Conservation (phyloP, 805 yeast species). For the Cyberlindnera maclurae region DNA sequence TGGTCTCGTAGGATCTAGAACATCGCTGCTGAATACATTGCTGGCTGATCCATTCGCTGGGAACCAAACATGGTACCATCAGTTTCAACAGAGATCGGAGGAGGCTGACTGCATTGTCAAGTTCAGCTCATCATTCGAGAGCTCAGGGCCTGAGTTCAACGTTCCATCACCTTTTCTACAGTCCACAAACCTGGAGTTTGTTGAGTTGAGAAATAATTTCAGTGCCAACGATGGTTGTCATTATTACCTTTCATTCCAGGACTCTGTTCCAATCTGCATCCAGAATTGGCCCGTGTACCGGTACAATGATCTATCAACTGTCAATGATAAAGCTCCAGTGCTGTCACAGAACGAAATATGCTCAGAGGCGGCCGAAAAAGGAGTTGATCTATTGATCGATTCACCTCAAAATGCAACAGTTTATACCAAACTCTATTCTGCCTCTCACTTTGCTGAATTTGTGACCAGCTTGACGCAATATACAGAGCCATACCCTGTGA, state of each 20-base stretch:
- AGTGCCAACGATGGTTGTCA: constrained; percentile 24
- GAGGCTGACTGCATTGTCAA: constrained; percentile 10
- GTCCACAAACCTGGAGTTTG: constrained; percentile 18
- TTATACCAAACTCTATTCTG: constrained; percentile 20
- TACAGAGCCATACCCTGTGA: constrained; percentile 13
- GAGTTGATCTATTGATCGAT: constrained; percentile 18
- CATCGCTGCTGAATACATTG: constrained; percentile 22
- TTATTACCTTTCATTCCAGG: constrained; percentile 21
- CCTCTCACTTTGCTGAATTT: constrained; percentile 20
- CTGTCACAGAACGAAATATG: constrained; percentile 21
- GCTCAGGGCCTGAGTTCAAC: constrained; percentile 12
- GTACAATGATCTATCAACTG: constrained; percentile 11
- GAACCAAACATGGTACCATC: constrained; percentile 26
- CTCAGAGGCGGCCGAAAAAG: constrained; percentile 19
- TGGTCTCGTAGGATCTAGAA: constrained; percentile 23
- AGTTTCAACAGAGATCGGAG: constrained; percentile 5
- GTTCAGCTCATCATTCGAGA: constrained; percentile 19
- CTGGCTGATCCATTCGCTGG: constrained; percentile 27
- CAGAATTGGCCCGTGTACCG: constrained; percentile 18
- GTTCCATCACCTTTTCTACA: constrained; percentile 25
- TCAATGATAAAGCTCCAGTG: constrained; percentile 6
- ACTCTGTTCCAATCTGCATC: constrained; percentile 7
- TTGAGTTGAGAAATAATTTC: constrained; percentile 15
- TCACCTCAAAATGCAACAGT: constrained; percentile 24
- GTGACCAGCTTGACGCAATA: constrained; percentile 10